These are phyloP conservation scores for Arxiozyma telluris DNA, from an alignment of 1,139 yeast species.

Conservation along the genomic window DNA sequence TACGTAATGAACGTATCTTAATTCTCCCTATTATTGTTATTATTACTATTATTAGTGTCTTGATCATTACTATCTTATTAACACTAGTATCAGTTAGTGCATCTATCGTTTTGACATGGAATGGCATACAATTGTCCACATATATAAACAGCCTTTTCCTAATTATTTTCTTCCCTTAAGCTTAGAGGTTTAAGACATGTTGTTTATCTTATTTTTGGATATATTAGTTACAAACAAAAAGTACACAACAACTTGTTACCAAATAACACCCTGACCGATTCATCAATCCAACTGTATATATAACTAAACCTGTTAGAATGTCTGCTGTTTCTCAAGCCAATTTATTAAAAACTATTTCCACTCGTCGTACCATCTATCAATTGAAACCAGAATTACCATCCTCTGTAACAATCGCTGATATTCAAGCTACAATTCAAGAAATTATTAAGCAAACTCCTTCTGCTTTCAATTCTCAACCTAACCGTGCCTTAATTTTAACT, in stretches of 20 bases:
- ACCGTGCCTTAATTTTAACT: constrained; percentile 33
- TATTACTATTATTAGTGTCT: no score
- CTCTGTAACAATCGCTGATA: constrained; percentile 28
- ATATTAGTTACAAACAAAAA: no score
- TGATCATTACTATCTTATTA: neutral
- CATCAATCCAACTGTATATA: neutral
- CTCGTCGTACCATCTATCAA: constrained; percentile 32
- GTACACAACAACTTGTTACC: neutral
- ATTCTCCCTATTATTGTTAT: no score
- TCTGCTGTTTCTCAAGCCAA: constrained; percentile 3
- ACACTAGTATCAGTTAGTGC: neutral
- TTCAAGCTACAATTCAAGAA: constrained; percentile 28
- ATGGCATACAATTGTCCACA: neutral
- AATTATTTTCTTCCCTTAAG: neutral
- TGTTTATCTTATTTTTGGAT: no score
- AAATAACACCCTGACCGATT: neutral
- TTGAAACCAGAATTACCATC: constrained; percentile 31
- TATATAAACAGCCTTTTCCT: neutral
- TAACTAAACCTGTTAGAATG: constrained; percentile 1
- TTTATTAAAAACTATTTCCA: constrained; percentile 23
- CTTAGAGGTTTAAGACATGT: no score
- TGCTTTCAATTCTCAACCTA: constrained; percentile 37
- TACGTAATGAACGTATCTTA: no score
- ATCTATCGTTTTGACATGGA: neutral
- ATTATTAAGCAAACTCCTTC: constrained; percentile 35